Base-by-base conservation (phyloP, 75 land plant species). In the Larix kaempferi region DNA sequence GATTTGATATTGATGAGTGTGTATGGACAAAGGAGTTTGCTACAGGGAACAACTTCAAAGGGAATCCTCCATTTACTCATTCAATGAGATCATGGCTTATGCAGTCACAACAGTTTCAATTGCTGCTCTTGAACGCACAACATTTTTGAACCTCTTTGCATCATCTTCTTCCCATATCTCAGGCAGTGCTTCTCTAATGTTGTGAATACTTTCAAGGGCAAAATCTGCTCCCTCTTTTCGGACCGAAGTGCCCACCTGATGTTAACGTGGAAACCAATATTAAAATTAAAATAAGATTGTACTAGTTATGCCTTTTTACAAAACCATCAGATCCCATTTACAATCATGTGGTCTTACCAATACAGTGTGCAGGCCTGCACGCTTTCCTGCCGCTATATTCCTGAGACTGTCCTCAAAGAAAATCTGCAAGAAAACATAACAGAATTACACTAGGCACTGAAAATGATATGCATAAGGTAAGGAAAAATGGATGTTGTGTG, bases 401-500 rank as follows among this genome's bases (percentile, higher is more conserved):
- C 86, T 56, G 15, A 75, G 29, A 73, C 79, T 81, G 78, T 84
- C 86, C 77, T 84, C 86, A 82, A 84, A 84, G 61, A 77, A 84
- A 54, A 84, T 80, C 82, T 81, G 82, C 82, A 81, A 17, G 3
- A 14, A 39, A 76, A 35, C 4, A 76, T 14, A 54, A 14, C 59
- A 54, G 5, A 41, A 19, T 39, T 22, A 69, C 5, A 22, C 49
- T 44, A 5, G 49, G 49, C 6, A 8, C 49, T 44, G 49, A 44
- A 44, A 44, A 44, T 44, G 49, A 6, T 44, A 44, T 44, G 49
- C 49, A 44, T 44, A 44, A 6, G 49, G 49, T 7, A 44, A 44
- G 6, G 8, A 44, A 44, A 5, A 44, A 44, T 44, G 49, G 49
- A 44, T 44, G 1, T 6, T 44, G 0, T 44, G 1, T 44, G 0